These are phyloP conservation scores for Candolleomyces eurysporus DNA, from an alignment of 768 basidiomycete species.

Conservation along the genomic window DNA sequence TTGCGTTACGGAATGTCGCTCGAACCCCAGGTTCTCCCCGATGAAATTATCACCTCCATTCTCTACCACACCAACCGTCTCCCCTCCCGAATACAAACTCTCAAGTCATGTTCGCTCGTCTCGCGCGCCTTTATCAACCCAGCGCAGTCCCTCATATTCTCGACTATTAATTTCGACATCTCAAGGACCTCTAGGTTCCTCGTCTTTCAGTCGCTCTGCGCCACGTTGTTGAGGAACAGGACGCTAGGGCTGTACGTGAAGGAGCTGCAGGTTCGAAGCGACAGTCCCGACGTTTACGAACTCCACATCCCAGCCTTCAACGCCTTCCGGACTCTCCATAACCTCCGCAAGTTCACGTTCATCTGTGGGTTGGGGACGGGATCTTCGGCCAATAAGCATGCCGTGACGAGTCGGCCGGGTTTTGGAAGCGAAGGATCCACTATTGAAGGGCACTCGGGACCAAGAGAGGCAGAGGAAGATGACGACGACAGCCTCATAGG, in stretches of 20 bases:
- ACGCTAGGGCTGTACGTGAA: neutral
- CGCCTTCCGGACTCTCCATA: neutral
- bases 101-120: neutral
- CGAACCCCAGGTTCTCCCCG: no score
- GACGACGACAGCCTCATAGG: neutral
- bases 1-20: no score
- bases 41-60: no score
- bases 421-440: no score
- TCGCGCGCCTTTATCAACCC: neutral
- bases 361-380: neutral
- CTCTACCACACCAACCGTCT: neutral
- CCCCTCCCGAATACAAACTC: neutral
- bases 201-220: conserved; percentile 1
- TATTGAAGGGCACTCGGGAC: no score
- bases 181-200: conserved; percentile 1
- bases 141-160: neutral
- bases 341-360: neutral
- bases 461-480: neutral
- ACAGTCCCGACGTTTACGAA: neutral
- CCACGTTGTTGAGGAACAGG: neutral
- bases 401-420: no score
- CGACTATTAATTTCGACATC: conserved; percentile 1
- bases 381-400: no score
- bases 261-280: neutral
- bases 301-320: conserved; percentile 1